phyloP scores from a whole-genome alignment of 2,329 filamentous ascomycete genomes.

The Aspergillus floridensis region DNA sequence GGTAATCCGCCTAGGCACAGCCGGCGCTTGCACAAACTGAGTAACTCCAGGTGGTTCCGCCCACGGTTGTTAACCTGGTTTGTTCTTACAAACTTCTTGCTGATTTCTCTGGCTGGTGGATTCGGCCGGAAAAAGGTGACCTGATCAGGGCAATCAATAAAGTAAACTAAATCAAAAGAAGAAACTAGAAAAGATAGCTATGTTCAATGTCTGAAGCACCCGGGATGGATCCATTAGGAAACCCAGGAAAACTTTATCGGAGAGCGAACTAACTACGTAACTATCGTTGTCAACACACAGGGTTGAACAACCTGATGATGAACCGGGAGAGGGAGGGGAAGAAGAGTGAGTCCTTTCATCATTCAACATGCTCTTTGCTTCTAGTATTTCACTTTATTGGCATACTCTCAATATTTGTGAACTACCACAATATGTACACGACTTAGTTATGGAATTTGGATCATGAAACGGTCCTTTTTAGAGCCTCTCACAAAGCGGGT shows the following conservation, averaged over 20 bases:
- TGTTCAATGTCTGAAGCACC: background rate
- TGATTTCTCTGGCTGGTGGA: background rate
- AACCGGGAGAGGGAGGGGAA: background rate
- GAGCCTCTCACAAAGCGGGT: no score
- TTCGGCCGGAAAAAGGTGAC: background rate
- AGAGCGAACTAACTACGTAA: background rate
- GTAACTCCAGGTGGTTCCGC: background rate
- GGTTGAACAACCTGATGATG: background rate
- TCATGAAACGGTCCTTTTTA: no score
- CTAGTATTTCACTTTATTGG: background rate
- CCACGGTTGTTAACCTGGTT: background rate
- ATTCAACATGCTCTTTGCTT: background rate
- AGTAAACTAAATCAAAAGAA: background rate
- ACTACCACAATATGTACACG: background rate
- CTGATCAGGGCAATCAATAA: background rate
- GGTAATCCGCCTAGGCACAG: constrained; percentile 6
- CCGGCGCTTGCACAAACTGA: constrained; percentile 2
- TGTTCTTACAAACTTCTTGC: background rate
- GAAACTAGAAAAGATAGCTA: background rate
- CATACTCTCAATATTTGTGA: background rate
- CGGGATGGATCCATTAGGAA: background rate
- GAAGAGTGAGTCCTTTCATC: background rate
- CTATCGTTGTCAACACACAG: background rate
- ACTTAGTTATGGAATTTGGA: background rate
- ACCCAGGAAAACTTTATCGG: background rate